Evolutionary conservation across 1,284 basidiomycete genomes (phyloP).

Genomic region (Apiotrichum brassicae): DNA sequence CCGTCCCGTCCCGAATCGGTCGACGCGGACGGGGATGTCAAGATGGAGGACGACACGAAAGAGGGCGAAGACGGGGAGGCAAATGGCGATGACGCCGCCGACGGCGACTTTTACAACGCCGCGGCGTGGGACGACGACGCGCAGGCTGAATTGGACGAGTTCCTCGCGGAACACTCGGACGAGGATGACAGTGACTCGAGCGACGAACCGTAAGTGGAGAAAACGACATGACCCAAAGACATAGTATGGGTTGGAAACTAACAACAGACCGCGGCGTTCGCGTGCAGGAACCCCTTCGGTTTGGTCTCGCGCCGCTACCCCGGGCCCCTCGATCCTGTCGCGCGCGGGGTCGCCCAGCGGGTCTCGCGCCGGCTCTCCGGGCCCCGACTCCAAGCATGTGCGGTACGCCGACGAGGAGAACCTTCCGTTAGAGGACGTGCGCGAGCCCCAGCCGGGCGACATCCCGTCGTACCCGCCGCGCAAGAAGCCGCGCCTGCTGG

Average conservation of each 20-base stretch:
- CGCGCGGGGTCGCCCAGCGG: constrained; percentile 5
- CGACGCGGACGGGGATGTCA: constrained; percentile 76
- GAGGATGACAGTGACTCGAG: not conserved
- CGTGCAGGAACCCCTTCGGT: constrained; percentile 8
- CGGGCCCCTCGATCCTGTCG: constrained; percentile 11
- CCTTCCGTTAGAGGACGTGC: constrained; percentile 26
- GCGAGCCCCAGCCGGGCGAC: constrained; percentile 17
- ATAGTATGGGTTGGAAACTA: not conserved
- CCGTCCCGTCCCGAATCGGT: not conserved
- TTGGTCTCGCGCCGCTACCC: constrained; percentile 15
- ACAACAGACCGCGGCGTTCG: constrained; percentile 1
- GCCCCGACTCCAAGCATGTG: constrained; percentile 25
- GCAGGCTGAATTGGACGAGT: constrained; percentile 11
- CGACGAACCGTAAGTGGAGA: not conserved
- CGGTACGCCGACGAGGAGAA: constrained; percentile 40
- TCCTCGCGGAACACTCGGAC: constrained; percentile 5
- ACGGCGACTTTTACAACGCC: not conserved
- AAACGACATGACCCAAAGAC: too few relatives aligned
- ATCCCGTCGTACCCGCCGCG: constrained; percentile 18
- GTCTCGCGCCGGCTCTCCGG: constrained; percentile 7
- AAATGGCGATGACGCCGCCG: not conserved
- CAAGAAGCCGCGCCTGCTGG: constrained; percentile 18
- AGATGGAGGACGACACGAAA: constrained; percentile 16
- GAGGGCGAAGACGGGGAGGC: not conserved
- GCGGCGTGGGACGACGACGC: constrained; percentile 14